A percentile compares a stretch with the other conserved stretches of the same genome.
Conservation (phyloP, 106 monocot species). For the Dioscorea alata region DNA sequence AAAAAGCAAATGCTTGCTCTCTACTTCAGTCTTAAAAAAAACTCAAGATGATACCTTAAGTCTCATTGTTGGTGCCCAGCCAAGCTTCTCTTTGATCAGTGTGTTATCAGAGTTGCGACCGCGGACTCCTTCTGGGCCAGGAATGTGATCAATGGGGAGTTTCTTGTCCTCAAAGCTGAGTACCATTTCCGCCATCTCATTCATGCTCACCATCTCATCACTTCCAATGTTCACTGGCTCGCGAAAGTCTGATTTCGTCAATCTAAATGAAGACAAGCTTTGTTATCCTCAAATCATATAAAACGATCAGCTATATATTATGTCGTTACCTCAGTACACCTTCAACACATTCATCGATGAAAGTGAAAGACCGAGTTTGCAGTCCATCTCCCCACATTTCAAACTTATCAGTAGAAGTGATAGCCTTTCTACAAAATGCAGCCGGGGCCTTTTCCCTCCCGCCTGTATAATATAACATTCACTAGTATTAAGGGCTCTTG, state of each 20-base stretch:
- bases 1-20: no score
- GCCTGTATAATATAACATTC: background rate
- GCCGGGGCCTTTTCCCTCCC: conserved; percentile 92
- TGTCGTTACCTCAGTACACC: conserved; percentile 68
- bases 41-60: conserved; percentile 51
- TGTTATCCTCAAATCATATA: no score
- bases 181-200: conserved; percentile 85
- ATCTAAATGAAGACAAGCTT: conserved; percentile 11
- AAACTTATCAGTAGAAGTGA: conserved; percentile 72
- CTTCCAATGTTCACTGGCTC: conserved; percentile 94
- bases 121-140: conserved; percentile 94
- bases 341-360: conserved; percentile 93
- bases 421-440: conserved; percentile 77
- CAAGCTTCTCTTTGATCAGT: conserved; percentile 89
- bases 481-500: background rate
- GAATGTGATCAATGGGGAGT: conserved; percentile 95
- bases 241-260: conserved; percentile 83
- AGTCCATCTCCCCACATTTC: conserved; percentile 97
- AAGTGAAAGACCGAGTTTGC: conserved; percentile 88
- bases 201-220: conserved; percentile 95
- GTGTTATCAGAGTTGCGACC: conserved; percentile 94
- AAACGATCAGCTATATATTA: no score
- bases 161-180: conserved; percentile 82
- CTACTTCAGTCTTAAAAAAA: no score
- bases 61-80: conserved; percentile 96